Evolutionary conservation across 345 rosid species (phyloP).

Genomic region (Streptanthus diversifolius): DNA sequence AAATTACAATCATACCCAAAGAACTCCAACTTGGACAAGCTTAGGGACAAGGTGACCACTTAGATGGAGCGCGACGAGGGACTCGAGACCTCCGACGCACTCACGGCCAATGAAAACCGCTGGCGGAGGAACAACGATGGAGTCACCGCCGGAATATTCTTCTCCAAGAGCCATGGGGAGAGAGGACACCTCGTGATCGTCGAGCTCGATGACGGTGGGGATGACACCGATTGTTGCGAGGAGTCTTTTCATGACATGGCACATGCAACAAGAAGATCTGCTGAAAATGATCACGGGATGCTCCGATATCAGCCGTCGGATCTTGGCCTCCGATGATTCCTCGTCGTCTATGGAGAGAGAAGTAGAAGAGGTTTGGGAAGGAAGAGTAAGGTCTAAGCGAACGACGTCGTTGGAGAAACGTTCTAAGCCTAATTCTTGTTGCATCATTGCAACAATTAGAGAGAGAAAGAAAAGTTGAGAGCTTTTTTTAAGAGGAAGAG

Average conservation of each 20-base stretch:
- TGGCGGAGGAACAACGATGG: constrained; percentile 40
- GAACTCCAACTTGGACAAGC: constrained; percentile 88
- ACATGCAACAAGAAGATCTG: constrained; percentile 90
- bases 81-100: constrained; percentile 83
- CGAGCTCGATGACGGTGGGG: constrained; percentile 90
- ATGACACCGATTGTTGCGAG: constrained; percentile 74
- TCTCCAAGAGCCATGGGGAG: constrained; percentile 35
- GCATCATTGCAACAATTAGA: constrained; percentile 47
- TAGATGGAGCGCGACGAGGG: constrained; percentile 85
- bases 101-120: constrained; percentile 78
- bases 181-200: constrained; percentile 77
- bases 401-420: constrained; percentile 41
- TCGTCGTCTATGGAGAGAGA: constrained; percentile 70
- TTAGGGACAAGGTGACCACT: constrained; percentile 82
- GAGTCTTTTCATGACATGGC: constrained; percentile 88
- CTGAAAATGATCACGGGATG: constrained; percentile 91
- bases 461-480: constrained; percentile 7
- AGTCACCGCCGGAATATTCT: constrained; percentile 24
- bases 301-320: constrained; percentile 84
- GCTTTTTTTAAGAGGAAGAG: constrained; percentile 7
- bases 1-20: constrained; percentile 52
- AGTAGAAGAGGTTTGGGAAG: constrained; percentile 39
- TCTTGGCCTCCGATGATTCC: constrained; percentile 63
- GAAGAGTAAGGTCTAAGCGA: constrained; percentile 50
- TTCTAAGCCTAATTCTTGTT: constrained; percentile 58